Base-by-base conservation (phyloP, 2,329 filamentous ascomycete genomes). In the Didymella keratinophila region DNA sequence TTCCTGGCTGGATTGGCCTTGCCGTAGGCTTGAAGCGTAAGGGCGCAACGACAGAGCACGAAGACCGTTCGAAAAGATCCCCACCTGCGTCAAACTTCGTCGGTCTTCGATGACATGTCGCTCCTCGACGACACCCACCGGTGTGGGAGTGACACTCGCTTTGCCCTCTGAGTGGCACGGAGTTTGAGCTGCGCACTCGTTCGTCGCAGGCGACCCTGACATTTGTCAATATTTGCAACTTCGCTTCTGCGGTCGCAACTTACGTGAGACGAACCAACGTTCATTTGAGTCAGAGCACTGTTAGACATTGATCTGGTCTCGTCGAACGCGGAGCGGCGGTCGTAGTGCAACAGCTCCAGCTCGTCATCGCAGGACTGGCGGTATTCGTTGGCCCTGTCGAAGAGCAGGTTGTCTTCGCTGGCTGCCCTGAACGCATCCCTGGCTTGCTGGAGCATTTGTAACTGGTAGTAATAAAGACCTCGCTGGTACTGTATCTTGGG, bases 251-350 rank as follows among this genome's bases (percentile, higher is more conserved):
- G 23, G 23, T 25, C 23, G 23, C 36, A 39, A 37, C 61, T 56
- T 46, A 70, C 68, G 30, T 65, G 59, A 27, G 47, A 46, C 16
- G 44, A 50, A 14, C 59, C 60, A 16, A 63, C 60, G 18, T 63
- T 58, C 8, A 72, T 28, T n/a, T 67, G 60, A 7, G 57, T 59
- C 2, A 72, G 42, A 10, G 67, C 37, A 10, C 60, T 64, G 34
- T 70, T 65, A 16, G 62, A 63, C 10, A 63, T 51, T 4, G 60
- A 63, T 14, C 72, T 65, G 9, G 59, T 64, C 23, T 72, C 71
- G 41, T 75, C 72, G 47, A 75, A 75, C 11, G 66, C 72, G 9
- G 68, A 64, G 16, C 72, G 66, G 23, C 67, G 67, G 27, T 66
- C 64, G 32, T 23, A 41, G 30, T 44, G 48, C 18, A 62, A 49